A percentile compares a stretch with the other conserved stretches of the same genome.
Conservation (phyloP, 345 rosid genomes). For the Gossypium thurberi region DNA sequence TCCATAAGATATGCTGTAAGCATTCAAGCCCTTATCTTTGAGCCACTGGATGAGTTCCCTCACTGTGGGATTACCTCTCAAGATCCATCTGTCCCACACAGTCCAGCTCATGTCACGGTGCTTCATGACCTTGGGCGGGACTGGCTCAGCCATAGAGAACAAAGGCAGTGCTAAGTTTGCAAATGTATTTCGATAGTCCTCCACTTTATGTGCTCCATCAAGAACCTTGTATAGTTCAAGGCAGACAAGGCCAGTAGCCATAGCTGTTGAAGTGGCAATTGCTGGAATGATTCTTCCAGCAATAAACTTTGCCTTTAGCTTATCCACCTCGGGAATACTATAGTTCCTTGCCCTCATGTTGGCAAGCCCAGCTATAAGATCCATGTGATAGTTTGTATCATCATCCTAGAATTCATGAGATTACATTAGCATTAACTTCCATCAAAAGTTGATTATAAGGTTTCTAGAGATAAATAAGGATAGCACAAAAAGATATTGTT, state of each 20-base stretch:
- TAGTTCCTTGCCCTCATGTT: slow-evolving; percentile 18
- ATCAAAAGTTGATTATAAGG: background rate
- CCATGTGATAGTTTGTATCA: slow-evolving; percentile 96
- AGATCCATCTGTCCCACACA: slow-evolving; percentile 94
- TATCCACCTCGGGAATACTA: slow-evolving; percentile 89
- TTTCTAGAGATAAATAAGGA: background rate
- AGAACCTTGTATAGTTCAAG: slow-evolving; percentile 92
- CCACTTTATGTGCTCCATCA: slow-evolving; percentile 62
- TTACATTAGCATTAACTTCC: background rate
- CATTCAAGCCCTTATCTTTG: background rate
- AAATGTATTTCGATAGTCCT: slow-evolving; percentile 96
- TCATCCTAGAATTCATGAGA: slow-evolving; percentile 57
- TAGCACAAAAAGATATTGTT: background rate
- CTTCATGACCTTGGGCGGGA: slow-evolving; percentile 77
- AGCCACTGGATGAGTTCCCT: slow-evolving; percentile 82
- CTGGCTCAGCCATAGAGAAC: slow-evolving; percentile 95
- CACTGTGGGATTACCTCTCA: slow-evolving; percentile 62
- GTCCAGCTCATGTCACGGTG: slow-evolving; percentile 94
- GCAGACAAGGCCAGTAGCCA: slow-evolving; percentile 98
- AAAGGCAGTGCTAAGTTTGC: slow-evolving; percentile 92
- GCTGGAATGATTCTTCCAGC: slow-evolving; percentile 99
- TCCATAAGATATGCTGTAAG: slow-evolving; percentile 34
- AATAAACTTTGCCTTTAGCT: slow-evolving; percentile 94
- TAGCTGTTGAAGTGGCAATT: slow-evolving; percentile 90
- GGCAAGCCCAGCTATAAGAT: slow-evolving; percentile 37